Evolutionary conservation across 805 yeast genomes (phyloP), one percentile per base, ranked within the genome.

Genomic region (Kazachstania taianensis): DNA sequence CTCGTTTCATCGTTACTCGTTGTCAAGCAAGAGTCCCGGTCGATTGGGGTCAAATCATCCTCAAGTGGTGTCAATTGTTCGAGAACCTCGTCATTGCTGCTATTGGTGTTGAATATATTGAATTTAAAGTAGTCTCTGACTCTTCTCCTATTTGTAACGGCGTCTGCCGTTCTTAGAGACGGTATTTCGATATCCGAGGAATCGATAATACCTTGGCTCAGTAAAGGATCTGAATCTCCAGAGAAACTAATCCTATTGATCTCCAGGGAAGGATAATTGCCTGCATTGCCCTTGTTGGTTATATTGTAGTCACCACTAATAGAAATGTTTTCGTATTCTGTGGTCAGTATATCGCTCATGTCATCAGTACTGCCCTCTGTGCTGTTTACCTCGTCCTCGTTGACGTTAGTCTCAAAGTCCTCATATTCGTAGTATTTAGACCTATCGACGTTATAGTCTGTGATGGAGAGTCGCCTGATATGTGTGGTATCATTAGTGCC

Each of bases 401-500:
- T 7, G 15, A 14, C 10, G 12, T 13, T 14, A 28, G 15, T 16
- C n/a, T 47, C 55, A 33, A 55, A 52, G 36, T 38, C 46, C 39
- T 53, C 60, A 42, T 50, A 53, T 37, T 55, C 60, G 38, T 48
- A 51, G 38, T 51, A 55, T 18, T 47, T 49, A 4, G 55, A 48
- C 24, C 49, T 47, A 32, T 50, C 50, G 19, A 44, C 41, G 36
- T 52, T 42, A 32, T 52, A 52, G 16, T 49, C 54, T 7, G 58
- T 49, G 12, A 55, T 55, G 4, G 61, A 55, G 13, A 55, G 37
- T 23, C 28, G 17, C 31, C 20, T 28, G 8, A 22, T n/a, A n/a
- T 22, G 12, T 22, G 8, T n/a, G 12, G 8, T 22, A 22, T 22
- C 33, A 12, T 26, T 30, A 19, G 28, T 29, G 15, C 23, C 23